Evolutionary conservation across 305 asterid species (phyloP).

Genomic region (Rubia peregrina): DNA sequence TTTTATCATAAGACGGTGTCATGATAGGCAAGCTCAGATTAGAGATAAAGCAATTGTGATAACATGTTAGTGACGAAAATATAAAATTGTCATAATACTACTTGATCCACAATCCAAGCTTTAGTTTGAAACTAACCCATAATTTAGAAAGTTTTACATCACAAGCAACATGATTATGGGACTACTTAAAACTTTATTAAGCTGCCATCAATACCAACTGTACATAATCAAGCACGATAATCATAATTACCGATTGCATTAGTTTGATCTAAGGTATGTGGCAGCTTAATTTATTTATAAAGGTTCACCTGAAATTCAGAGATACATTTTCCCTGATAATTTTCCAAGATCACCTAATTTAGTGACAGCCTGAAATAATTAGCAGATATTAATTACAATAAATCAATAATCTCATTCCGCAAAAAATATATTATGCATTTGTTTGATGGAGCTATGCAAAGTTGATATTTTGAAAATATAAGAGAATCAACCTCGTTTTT

Average conservation of each 20-base stretch:
- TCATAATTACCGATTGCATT: not conserved
- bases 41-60: too few relatives aligned
- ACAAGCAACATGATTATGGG: not conserved
- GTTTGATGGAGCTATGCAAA: too few relatives aligned
- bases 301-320: not conserved
- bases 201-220: not conserved
- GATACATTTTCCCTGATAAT: not conserved
- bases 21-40: too few relatives aligned
- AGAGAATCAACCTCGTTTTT: too few relatives aligned
- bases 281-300: not conserved
- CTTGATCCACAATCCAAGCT: too few relatives aligned
- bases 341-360: not conserved
- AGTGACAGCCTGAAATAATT: slow-evolving; percentile 13
- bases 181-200: not conserved
- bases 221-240: too few relatives aligned
- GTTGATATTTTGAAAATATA: too few relatives aligned
- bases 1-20: too few relatives aligned
- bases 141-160: not conserved
- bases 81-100: too few relatives aligned
- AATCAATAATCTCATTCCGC: not conserved
- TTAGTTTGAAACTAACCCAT: not conserved
- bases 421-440: too few relatives aligned
- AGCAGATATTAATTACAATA: not conserved
- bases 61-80: too few relatives aligned
- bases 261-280: not conserved